These are phyloP conservation scores for Podospora appendiculata DNA, from an alignment of 495 filamentous ascomycete genomes.

Conservation along the genomic window DNA sequence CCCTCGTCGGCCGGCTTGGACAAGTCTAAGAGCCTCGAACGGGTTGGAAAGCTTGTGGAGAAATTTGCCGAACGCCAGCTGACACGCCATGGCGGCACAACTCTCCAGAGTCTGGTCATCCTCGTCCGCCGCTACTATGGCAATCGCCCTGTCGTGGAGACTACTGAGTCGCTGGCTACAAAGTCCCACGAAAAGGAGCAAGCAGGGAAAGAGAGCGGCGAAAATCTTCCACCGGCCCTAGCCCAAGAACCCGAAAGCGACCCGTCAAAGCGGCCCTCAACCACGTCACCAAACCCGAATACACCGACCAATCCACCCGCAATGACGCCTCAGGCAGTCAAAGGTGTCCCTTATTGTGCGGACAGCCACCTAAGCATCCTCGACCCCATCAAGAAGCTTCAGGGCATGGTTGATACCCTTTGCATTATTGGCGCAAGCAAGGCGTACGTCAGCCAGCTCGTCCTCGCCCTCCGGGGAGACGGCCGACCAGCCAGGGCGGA, in stretches of 20 bases:
- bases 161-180: neutral
- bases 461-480: constrained; percentile 10
- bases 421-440: constrained; percentile 17
- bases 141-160: constrained; percentile 2
- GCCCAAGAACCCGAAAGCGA: too few relatives aligned
- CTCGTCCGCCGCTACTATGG: constrained; percentile 22
- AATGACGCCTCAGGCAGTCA: too few relatives aligned
- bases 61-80: constrained; percentile 11
- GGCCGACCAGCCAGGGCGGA: neutral
- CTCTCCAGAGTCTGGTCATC: constrained; percentile 14
- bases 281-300: too few relatives aligned
- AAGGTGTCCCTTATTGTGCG: constrained; percentile 8
- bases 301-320: too few relatives aligned
- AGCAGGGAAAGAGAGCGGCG: too few relatives aligned
- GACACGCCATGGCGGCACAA: constrained; percentile 2
- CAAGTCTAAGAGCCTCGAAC: constrained; percentile 1
- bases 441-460: constrained; percentile 9
- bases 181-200: neutral
- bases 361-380: constrained; percentile 12
- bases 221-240: too few relatives aligned
- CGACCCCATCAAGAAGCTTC: constrained; percentile 15
- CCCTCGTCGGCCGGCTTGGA: constrained; percentile 5
- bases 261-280: too few relatives aligned
- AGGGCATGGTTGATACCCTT: constrained; percentile 9
- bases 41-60: constrained; percentile 4